phyloP scores from a whole-genome alignment of 352 stramenopile species.

The Plasmopara halstedii region DNA sequence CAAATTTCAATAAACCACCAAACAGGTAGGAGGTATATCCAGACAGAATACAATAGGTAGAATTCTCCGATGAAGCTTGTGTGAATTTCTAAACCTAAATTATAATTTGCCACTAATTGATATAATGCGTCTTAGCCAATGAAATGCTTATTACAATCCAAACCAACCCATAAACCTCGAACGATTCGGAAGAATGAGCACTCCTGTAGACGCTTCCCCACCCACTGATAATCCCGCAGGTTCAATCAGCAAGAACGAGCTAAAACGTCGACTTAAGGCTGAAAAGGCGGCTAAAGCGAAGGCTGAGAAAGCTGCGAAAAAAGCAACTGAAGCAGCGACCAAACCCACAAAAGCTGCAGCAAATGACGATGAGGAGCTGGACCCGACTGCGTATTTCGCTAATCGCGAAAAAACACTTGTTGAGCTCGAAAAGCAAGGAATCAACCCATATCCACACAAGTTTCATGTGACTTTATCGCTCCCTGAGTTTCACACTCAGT shows the following conservation, averaged over 20 bases:
- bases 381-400: slow-evolving; percentile 97
- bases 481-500: slow-evolving; percentile 92
- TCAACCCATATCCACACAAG: slow-evolving; percentile 98
- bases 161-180: too few relatives aligned
- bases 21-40: too few relatives aligned
- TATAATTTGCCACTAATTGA: too few relatives aligned
- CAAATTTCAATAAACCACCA: too few relatives aligned
- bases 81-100: too few relatives aligned
- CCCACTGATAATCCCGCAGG: slow-evolving; percentile 4
- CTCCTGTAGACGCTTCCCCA: slow-evolving; percentile 2
- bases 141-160: background rate
- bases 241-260: slow-evolving; percentile 94
- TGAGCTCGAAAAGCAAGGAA: slow-evolving; percentile 86
- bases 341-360: slow-evolving; percentile 82
- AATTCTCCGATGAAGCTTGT: too few relatives aligned
- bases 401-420: slow-evolving; percentile 90
- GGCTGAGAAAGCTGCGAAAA: slow-evolving; percentile 81
- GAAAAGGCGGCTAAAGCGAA: slow-evolving; percentile 91
- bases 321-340: slow-evolving; percentile 70
- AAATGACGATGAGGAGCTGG: slow-evolving; percentile 91
- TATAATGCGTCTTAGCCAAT: background rate
- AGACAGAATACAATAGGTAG: too few relatives aligned
- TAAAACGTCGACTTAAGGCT: slow-evolving; percentile 97
- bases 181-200: slow-evolving; percentile 21
- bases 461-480: slow-evolving; percentile 93